Evolutionary conservation across 2,329 filamentous ascomycete genomes (phyloP), one percentile per base, ranked within the genome.

Genomic region (Teratosphaeriaceae sp.): DNA sequence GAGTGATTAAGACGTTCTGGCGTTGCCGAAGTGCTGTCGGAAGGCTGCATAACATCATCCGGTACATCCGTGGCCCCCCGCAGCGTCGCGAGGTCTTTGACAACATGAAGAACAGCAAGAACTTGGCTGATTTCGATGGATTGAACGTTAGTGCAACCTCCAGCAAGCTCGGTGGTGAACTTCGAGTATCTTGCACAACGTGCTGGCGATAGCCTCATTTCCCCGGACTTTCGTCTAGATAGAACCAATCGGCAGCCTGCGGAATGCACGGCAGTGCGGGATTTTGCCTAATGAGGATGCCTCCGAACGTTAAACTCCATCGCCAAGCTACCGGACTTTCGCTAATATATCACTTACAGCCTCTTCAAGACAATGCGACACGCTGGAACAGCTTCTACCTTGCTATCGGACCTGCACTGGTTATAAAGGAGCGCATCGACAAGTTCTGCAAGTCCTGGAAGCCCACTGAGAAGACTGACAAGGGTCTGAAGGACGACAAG

Each of bases 311-410:
- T 15, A 30, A 11, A 30, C 27, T 30, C 27, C 27, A 30, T 30
- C 27, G 27, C 27, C 27, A 30, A 30, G 27, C 27, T 30, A 30
- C 27, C 27, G 15, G 27, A 30, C 27, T 30, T 30, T 30, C 27
- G 27, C 27, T 30, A 15, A 30, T 31, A 33, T 31, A 15, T 41
- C 38, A 27, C 38, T 42, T 42, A 36, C 23, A 42, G 40, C 40
- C 34, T 36, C 31, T 38, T 29, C 38, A 38, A 44, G 42, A 44
- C 36, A 38, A 44, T 26, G 27, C 35, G 38, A 44, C 22, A 24
- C 36, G 42, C 35, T 38, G 23, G 36, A 44, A 38, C 29, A 39
- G 34, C 23, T 44, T 38, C 36, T 44, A 34, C 23, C 27, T 24
- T 34, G 38, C 31, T 22, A 37, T 44, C 21, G 27, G 35, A 20